phyloP scores from a whole-genome alignment of 441 rosid species.

The Gossypium davidsonii region DNA sequence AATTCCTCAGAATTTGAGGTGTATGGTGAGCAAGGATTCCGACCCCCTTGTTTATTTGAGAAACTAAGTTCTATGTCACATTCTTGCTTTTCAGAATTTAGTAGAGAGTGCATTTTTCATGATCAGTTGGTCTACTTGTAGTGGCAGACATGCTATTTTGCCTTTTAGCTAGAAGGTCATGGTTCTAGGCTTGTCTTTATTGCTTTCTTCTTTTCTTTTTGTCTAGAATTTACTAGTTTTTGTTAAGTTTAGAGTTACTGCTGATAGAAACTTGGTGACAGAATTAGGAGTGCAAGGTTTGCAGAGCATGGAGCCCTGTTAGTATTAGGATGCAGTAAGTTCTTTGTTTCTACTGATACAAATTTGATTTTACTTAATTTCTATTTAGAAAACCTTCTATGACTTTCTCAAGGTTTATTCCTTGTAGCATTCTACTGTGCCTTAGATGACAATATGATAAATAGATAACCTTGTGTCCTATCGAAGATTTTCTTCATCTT shows the following conservation, averaged over 20 bases:
- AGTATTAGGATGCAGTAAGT: neutral
- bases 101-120: neutral
- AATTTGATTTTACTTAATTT: neutral
- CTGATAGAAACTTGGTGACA: neutral
- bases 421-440: neutral
- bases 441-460: neutral
- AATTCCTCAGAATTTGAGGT: neutral
- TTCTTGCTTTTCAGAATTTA: neutral
- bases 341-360: neutral
- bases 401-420: neutral
- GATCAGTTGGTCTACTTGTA: neutral
- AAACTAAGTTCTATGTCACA: neutral
- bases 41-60: neutral
- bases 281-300: neutral
- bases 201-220: neutral
- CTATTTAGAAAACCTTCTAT: neutral
- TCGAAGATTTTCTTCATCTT: neutral
- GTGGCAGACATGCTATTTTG: neutral
- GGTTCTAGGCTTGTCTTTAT: neutral
- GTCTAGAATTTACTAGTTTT: neutral
- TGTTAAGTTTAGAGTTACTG: neutral
- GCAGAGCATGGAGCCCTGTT: neutral
- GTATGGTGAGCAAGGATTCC: neutral
- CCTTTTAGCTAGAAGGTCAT: neutral
- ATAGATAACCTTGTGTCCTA: neutral